These are phyloP conservation scores for Plasmodium malariae DNA, from an alignment of 169 alveolate genomes.

Conservation along the genomic window DNA sequence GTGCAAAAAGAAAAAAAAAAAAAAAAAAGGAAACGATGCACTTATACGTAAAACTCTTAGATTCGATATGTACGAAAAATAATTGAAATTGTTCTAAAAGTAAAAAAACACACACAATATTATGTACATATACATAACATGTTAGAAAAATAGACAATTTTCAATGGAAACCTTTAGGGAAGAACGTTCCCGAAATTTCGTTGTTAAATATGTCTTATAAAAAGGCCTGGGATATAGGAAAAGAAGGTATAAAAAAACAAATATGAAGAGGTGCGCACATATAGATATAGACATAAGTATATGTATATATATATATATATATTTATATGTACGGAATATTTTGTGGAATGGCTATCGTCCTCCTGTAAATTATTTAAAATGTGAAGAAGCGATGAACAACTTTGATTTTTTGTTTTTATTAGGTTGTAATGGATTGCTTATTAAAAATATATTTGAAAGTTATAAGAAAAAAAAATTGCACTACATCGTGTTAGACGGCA, in stretches of 20 bases:
- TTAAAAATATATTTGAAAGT: slow-evolving; percentile 51
- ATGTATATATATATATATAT: neutral
- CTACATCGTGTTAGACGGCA: slow-evolving; percentile 67
- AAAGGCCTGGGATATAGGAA: slow-evolving; percentile 77
- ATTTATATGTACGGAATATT: neutral
- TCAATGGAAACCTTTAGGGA: slow-evolving; percentile 66
- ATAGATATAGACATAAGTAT: neutral
- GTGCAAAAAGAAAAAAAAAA: neutral
- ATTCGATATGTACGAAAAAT: neutral
- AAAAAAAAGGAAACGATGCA: too few species aligned
- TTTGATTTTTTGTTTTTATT: slow-evolving; percentile 4
- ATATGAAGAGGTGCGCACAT: neutral
- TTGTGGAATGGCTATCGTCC: neutral
- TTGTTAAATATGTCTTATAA: slow-evolving; percentile 53
- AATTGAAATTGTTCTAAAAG: neutral
- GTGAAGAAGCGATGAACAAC: neutral
- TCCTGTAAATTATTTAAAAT: neutral
- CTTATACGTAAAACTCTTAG: too few species aligned
- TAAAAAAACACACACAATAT: slow-evolving; percentile 11
- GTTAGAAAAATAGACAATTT: slow-evolving; percentile 13
- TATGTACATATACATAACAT: neutral
- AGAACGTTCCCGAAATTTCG: slow-evolving; percentile 52
- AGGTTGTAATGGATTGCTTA: slow-evolving; percentile 73
- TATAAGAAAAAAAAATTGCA: slow-evolving; percentile 50
- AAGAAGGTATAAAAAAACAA: slow-evolving; percentile 34